Evolutionary conservation across 805 yeast genomes (phyloP), one percentile per base, ranked within the genome.

Genomic region (Sungouiozyma intestinalis): DNA sequence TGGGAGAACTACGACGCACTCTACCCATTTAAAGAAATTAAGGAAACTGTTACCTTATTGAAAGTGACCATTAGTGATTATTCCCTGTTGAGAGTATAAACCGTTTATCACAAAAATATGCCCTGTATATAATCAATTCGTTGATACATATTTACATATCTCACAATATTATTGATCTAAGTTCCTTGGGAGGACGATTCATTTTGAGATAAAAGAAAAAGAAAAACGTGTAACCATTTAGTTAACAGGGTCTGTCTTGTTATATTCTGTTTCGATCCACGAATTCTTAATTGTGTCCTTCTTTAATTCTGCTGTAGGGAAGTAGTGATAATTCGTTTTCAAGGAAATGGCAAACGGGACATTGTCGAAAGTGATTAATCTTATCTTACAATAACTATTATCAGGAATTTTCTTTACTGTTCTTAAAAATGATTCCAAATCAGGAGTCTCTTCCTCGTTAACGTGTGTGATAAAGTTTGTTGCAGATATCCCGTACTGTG

Each of bases 391-490:
- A 54, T 86, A 88, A 3, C 88, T 77, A 49, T 78, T 76, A 53
- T 87, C 94, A 4, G 85, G 81, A 39, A 87, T 81, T 15, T 69
- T 61, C 48, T 74, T 75, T n/a, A 83, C 84, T 39, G 74, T 81
- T 17, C 66, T 62, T 46, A 83, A 64, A 53, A 88, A 87, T 3
- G 78, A 68, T 21, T 76, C 81, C 43, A 88, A 60, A 36, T 79
- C 83, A 7, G 77, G 77, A 0, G 94, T 85, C 38, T 80, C 77
- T 15, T 64, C 54, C 41, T 85, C 95, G 58, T 87, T 85, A 36
- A 87, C 85, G 58, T 86, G 95, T 1, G 97, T 87, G 44, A 87
- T 82, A 67, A 86, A 87, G 53, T 82, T 81, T 2, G 94, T 83
- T 2, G 85, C 73, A 16, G 79, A 76, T 44, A 88, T 73, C 13